Evolutionary conservation across 2,329 filamentous ascomycete species (phyloP).

Genomic region (Claviceps sp.): DNA sequence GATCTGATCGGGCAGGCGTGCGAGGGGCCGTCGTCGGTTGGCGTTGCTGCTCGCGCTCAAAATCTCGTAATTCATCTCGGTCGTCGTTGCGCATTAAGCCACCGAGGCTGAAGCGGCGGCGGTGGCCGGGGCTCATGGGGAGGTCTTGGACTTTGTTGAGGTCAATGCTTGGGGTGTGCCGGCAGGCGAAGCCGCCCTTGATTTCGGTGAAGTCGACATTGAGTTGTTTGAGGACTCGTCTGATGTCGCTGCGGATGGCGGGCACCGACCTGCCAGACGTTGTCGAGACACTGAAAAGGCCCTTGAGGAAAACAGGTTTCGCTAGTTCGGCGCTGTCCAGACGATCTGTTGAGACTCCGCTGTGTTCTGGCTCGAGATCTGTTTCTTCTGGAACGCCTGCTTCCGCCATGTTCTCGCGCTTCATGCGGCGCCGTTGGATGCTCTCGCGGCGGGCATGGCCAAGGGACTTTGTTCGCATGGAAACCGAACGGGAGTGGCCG

Average conservation of each 20-base stretch:
- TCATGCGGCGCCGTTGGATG: slow-evolving; percentile 72
- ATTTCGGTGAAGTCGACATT: slow-evolving; percentile 89
- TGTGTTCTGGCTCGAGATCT: slow-evolving; percentile 59
- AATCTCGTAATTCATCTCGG: slow-evolving; percentile 57
- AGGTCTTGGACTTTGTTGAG: slow-evolving; percentile 58
- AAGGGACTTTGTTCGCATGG: slow-evolving; percentile 70
- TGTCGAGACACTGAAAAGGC: slow-evolving; percentile 91
- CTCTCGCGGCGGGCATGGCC: slow-evolving; percentile 83
- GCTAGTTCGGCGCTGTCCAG: slow-evolving; percentile 62
- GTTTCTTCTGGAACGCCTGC: slow-evolving; percentile 84
- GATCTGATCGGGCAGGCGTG: slow-evolving; percentile 28
- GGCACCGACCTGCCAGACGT: slow-evolving; percentile 83
- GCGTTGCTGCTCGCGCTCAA: slow-evolving; percentile 25
- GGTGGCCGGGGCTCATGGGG: slow-evolving; percentile 44
- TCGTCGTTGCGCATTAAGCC: slow-evolving; percentile 45
- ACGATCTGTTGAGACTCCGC: slow-evolving; percentile 46
- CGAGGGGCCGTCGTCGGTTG: slow-evolving; percentile 26
- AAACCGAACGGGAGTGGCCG: slow-evolving; percentile 43
- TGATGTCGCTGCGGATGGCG: slow-evolving; percentile 79
- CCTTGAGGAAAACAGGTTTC: slow-evolving; percentile 92
- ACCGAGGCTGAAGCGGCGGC: slow-evolving; percentile 73
- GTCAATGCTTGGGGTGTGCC: slow-evolving; percentile 81
- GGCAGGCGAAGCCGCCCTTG: slow-evolving; percentile 83
- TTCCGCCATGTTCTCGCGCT: slow-evolving; percentile 58
- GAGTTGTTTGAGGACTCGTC: slow-evolving; percentile 74